Evolutionary conservation across 1,284 basidiomycete species (phyloP), one percentile per base, ranked within the genome.

Genomic region (Leccinum pachyderme): DNA sequence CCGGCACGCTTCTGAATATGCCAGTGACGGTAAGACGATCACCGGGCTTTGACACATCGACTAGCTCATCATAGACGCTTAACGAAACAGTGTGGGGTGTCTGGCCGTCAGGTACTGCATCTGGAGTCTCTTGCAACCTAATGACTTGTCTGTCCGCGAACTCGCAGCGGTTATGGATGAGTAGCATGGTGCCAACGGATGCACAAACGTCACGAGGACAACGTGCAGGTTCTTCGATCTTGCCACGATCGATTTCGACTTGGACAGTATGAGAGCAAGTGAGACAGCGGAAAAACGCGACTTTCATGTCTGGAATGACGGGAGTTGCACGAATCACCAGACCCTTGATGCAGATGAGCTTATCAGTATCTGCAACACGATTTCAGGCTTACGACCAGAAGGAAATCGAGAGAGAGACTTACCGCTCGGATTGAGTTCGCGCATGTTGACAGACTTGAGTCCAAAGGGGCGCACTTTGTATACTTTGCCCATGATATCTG

Each of bases 301-400:
- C 82, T 75, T 94, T 95, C 97, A 99, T 99, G 73, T 99, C 96
- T 2, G 97, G 96, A 55, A 99, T 98, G 66, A 99, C 90, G 4
- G 96, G 93, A 0, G 96, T 98, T 0, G 95, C 93, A 41, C 97
- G 91, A 63, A 99, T 99, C 61, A 99, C 95, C 5, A 99, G 84
- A 51, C 97, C 96, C 70, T 96, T 98, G 75, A 99, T 88, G 51
- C 87, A 89, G 27, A 98, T 91, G 37, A 99, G 86, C 73, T 98
- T 96, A 79, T 98, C 95, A 59, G 95, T 97, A 67, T 98, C 95
- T 95, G 56, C 25, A 51, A n/a, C 52, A 43, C 25, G 25, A 50
- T 47, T 55, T 57, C 22, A 59, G 27, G 33, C 44, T 35, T 43
- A 15, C 46, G 55, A 31, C 18, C 15, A 8, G 31, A 41, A 41